Conservation (phyloP, 2,329 filamentous ascomycete genomes). For the Alternaria solani region DNA sequence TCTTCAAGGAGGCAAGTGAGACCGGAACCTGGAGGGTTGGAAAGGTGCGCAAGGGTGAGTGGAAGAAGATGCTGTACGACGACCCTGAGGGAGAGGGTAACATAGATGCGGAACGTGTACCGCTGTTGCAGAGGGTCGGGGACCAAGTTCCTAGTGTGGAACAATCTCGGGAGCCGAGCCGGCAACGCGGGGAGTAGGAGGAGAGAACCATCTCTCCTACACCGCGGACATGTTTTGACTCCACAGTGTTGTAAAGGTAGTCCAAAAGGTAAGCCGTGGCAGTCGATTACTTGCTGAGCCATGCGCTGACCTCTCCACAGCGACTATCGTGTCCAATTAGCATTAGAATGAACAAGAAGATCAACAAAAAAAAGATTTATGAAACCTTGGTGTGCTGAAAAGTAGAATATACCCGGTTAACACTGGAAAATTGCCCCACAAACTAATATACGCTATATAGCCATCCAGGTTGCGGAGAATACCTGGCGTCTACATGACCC, state of each 20-base stretch:
- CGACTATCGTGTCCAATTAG: background rate
- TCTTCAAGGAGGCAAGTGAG: conserved; percentile 63
- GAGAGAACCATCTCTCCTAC: background rate
- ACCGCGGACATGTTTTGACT: background rate
- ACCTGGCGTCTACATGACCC: conserved; percentile 11
- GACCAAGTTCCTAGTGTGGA: conserved; percentile 52
- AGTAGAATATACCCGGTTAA: background rate
- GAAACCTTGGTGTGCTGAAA: background rate
- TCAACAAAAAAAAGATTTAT: background rate
- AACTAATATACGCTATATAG: conserved; percentile 10
- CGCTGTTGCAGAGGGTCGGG: conserved; percentile 54
- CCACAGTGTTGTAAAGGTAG: background rate
- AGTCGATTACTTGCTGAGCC: background rate
- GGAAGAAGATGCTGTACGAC: conserved; percentile 54
- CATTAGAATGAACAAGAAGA: background rate
- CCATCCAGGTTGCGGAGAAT: conserved; percentile 10
- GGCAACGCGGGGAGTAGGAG: background rate
- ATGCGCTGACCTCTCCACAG: background rate
- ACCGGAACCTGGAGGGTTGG: conserved; percentile 62
- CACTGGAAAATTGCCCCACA: conserved; percentile 6
- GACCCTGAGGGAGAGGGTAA: conserved; percentile 45
- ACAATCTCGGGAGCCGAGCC: conserved; percentile 7
- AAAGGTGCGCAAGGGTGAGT: conserved; percentile 63
- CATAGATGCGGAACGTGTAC: conserved; percentile 55
- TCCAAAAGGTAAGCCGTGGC: background rate